phyloP scores from a whole-genome alignment of 2,329 filamentous ascomycete species.

The Cytospora chrysosperma region DNA sequence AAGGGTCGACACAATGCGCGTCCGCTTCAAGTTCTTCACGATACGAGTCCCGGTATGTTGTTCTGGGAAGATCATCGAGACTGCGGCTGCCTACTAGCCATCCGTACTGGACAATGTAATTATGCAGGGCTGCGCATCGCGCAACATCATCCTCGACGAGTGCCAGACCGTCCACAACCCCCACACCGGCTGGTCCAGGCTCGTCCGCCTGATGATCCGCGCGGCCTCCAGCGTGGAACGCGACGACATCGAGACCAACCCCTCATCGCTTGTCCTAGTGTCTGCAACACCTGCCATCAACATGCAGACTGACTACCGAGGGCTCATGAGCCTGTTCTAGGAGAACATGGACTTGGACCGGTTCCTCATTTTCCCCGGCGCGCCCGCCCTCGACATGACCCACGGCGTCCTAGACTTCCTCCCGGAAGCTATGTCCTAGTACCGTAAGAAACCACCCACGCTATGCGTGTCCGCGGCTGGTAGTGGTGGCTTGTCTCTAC shows the following conservation, averaged over 20 bases:
- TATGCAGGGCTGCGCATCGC: slow-evolving; percentile 1
- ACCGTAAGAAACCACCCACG: background rate
- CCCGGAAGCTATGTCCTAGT: background rate
- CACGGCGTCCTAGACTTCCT: background rate
- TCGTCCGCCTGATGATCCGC: background rate
- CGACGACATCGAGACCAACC: background rate
- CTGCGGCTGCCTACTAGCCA: background rate
- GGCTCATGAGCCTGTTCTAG: background rate
- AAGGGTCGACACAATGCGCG: background rate
- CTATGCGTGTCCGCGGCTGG: background rate
- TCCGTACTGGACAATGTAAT: background rate
- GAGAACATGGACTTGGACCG: background rate
- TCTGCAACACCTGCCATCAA: background rate
- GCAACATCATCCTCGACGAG: background rate
- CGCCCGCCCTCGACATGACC: no score
- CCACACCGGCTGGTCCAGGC: background rate
- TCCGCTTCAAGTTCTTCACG: background rate
- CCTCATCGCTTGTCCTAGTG: background rate
- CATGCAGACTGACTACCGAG: background rate
- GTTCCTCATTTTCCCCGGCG: background rate
- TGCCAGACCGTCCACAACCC: background rate
- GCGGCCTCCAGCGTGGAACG: background rate
- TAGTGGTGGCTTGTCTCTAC: background rate
- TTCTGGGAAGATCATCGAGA: background rate
- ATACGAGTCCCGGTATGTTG: background rate